These are phyloP conservation scores for Mycena latifolia DNA, from an alignment of 768 basidiomycete species.

Conservation along the genomic window DNA sequence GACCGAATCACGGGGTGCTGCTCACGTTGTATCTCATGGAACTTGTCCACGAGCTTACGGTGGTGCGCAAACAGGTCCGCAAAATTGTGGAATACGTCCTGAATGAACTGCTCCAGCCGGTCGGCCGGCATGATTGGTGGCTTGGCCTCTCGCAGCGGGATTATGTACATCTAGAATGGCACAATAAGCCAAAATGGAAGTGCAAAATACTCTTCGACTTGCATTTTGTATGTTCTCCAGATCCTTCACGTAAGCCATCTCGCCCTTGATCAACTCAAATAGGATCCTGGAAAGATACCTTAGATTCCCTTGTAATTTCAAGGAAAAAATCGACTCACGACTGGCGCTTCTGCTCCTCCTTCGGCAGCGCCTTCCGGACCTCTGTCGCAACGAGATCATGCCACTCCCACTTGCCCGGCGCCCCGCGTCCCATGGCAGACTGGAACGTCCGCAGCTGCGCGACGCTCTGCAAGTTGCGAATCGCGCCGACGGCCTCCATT, in stretches of 20 bases:
- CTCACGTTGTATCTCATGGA: slow-evolving; percentile 90
- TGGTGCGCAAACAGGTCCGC: slow-evolving; percentile 82
- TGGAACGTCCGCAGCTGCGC: slow-evolving; percentile 93
- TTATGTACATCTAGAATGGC: slow-evolving; percentile 78
- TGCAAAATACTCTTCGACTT: slow-evolving; percentile 37
- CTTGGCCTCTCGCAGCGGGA: slow-evolving; percentile 76
- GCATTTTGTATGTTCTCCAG: slow-evolving; percentile 87
- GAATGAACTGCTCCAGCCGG: slow-evolving; percentile 80
- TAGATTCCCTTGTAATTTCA: too few relatives aligned
- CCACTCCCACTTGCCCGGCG: slow-evolving; percentile 90
- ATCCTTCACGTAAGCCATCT: slow-evolving; percentile 96
- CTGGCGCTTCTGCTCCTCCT: slow-evolving; percentile 87
- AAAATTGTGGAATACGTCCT: slow-evolving; percentile 93
- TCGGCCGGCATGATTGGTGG: slow-evolving; percentile 84
- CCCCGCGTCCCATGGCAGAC: slow-evolving; percentile 85
- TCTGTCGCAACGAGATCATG: slow-evolving; percentile 86
- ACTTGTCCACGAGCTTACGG: slow-evolving; percentile 77
- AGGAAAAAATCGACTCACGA: slow-evolving; percentile 62
- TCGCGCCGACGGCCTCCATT: slow-evolving; percentile 83
- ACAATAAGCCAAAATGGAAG: slow-evolving; percentile 2
- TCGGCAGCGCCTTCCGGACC: slow-evolving; percentile 69
- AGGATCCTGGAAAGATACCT: slow-evolving; percentile 69
- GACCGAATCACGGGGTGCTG: slow-evolving; percentile 84
- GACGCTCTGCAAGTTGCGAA: slow-evolving; percentile 83
- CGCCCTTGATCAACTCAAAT: slow-evolving; percentile 94